Evolutionary conservation across 139 green algal genomes (phyloP).

Genomic region (Astrephomene gubernaculifera): DNA sequence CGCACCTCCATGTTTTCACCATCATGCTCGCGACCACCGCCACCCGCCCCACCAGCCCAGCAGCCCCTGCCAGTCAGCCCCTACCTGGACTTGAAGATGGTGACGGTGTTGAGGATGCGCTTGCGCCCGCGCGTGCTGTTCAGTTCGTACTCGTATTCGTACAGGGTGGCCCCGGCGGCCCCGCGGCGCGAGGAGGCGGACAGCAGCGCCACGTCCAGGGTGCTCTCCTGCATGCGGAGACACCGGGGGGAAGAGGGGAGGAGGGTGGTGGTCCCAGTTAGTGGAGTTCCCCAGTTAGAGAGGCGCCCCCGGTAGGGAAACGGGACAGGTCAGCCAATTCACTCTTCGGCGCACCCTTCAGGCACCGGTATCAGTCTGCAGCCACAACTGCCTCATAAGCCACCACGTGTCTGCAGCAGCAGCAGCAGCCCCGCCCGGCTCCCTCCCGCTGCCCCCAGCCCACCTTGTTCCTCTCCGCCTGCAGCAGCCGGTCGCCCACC

Average conservation of each 20-base stretch:
- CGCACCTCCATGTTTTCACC: too few relatives aligned
- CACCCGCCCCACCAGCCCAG: too few relatives aligned
- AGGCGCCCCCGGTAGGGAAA: too few relatives aligned
- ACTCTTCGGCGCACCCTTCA: too few relatives aligned
- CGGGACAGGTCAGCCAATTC: too few relatives aligned
- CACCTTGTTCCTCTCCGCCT: constrained; percentile 60
- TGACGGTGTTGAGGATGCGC: constrained; percentile 79
- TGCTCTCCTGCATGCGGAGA: constrained; percentile 73
- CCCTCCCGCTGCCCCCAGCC: neutral
- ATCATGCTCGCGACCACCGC: too few relatives aligned
- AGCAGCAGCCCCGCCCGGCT: neutral
- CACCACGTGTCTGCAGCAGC: neutral
- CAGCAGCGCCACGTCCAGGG: constrained; percentile 65
- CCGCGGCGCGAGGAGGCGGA: constrained; percentile 27
- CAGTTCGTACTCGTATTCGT: constrained; percentile 85
- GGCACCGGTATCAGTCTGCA: too few relatives aligned
- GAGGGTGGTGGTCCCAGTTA: neutral
- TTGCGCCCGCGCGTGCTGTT: constrained; percentile 83
- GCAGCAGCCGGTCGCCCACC: constrained; percentile 73
- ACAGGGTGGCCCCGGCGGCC: constrained; percentile 52
- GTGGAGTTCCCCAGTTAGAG: too few relatives aligned
- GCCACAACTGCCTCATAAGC: neutral
- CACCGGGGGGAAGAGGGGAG: neutral
- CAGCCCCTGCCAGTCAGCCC: too few relatives aligned
- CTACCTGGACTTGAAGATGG: constrained; percentile 56